Evolutionary conservation across 2,329 filamentous ascomycete species (phyloP), one percentile per base, ranked within the genome.

Genomic region (Ophiostoma pallidulum): DNA sequence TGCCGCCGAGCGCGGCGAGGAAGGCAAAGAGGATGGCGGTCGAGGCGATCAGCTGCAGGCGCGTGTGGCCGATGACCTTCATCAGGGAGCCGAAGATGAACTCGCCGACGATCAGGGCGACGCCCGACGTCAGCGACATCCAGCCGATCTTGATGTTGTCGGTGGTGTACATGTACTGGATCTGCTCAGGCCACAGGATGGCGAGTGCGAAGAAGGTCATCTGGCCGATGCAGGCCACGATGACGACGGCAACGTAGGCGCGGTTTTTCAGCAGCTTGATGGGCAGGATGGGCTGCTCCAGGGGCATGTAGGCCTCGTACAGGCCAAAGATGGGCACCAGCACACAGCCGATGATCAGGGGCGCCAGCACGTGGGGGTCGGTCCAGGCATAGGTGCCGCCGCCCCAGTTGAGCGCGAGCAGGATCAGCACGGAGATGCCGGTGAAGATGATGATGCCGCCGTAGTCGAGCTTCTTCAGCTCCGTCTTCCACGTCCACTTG

Each of bases 361-460:
- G 57, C 8, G 49, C 55, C 38, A 65, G 60, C 3, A 62, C 59
- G 49, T 58, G 51, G 6, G 52, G 62, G 1, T 65, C 66, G n/a
- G 59, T 64, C 68, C 67, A 71, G 3, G 66, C 61, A 52, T 69
- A 69, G 36, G 66, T 60, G 41, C 54, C 57, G 16, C 68, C 68
- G 18, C 67, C 68, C 58, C 67, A 72, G 20, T 66, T 69, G 46
- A 73, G 60, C 5, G 69, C 70, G 52, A 73, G 66, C 8, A 73
- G 58, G 47, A 73, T 65, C 0, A 72, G 58, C 5, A 66, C 66
- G 2, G 71, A 64, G 4, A 69, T 68, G 5, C 63, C 63, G 8
- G 65, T 67, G 60, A 66, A 73, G 33, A 73, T 60, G 53, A 70
- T 62, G 32, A 70, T 66, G 4, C 70, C 70, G 31, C 68, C 41